Conservation (phyloP, 2,329 filamentous ascomycete species). For the Gnomoniopsis smithogilvyi region DNA sequence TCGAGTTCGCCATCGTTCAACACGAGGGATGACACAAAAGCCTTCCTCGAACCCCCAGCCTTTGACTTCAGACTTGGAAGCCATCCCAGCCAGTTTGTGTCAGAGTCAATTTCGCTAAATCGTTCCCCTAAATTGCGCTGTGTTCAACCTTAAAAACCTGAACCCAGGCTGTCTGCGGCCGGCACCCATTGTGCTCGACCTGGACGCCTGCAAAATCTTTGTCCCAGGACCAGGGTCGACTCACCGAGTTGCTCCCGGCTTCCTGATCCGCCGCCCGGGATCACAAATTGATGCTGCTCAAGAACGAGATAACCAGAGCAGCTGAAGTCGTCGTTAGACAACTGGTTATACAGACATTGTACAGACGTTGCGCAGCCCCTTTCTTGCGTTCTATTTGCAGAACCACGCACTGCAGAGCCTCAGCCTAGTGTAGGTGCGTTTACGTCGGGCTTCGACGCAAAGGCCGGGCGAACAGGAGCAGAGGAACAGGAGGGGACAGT, state of each 20-base stretch:
- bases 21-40: conserved; percentile 7
- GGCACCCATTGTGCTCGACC: background rate
- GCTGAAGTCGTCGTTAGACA: background rate
- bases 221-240: conserved; percentile 4
- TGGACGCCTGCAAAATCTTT: conserved; percentile 7
- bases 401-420: conserved; percentile 8
- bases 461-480: too few relatives aligned
- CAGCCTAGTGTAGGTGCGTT: conserved; percentile 8
- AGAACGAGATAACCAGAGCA: background rate
- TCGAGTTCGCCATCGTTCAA: background rate
- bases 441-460: too few relatives aligned
- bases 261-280: background rate
- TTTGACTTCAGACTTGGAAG: conserved; percentile 8
- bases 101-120: conserved; percentile 18
- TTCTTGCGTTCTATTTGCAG: conserved; percentile 17
- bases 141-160: conserved; percentile 1
- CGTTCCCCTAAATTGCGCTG: conserved; percentile 9
- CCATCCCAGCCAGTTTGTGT: conserved; percentile 11
- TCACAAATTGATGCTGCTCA: background rate
- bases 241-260: conserved; percentile 1
- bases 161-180: background rate
- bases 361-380: conserved; percentile 6
- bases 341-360: background rate
- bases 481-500: too few relatives aligned
- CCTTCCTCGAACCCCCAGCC: background rate